Percentiles rank a stretch among this genome's conserved stretches.
phyloP scores from a whole-genome alignment of 352 stramenopile genomes.

The Phytophthora rubi region DNA sequence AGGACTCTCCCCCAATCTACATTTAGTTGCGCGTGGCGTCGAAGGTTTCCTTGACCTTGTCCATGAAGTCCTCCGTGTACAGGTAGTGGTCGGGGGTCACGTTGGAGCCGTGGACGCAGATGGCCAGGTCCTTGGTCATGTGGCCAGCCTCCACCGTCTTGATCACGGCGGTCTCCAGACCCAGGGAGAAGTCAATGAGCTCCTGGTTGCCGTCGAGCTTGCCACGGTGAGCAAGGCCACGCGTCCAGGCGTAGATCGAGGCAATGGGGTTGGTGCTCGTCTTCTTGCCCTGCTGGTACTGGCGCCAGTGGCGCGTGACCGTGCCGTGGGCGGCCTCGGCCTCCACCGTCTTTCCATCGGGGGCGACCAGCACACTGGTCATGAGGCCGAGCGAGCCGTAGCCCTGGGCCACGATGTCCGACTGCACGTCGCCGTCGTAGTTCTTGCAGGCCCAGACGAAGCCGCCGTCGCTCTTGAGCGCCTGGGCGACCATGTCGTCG shows the following conservation, averaged over 20 bases:
- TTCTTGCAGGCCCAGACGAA: constrained; percentile 94
- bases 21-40: constrained; percentile 59
- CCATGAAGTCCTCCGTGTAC: constrained; percentile 84
- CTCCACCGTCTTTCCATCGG: constrained; percentile 85
- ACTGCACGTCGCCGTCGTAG: constrained; percentile 92
- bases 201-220: constrained; percentile 81
- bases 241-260: constrained; percentile 84
- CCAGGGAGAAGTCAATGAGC: constrained; percentile 61
- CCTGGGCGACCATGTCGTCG: constrained; percentile 88
- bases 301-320: constrained; percentile 83
- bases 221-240: constrained; percentile 71
- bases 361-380: constrained; percentile 79
- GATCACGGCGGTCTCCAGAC: constrained; percentile 74
- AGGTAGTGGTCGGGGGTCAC: constrained; percentile 59
- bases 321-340: constrained; percentile 86
- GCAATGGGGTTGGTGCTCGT: constrained; percentile 85
- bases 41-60: constrained; percentile 86
- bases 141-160: constrained; percentile 77
- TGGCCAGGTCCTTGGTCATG: constrained; percentile 88
- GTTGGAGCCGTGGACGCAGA: constrained; percentile 73
- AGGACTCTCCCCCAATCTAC: constrained; percentile 4
- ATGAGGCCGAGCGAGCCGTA: constrained; percentile 91
- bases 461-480: constrained; percentile 74
- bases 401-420: constrained; percentile 88
- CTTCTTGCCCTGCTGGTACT: constrained; percentile 84